Evolutionary conservation across 768 basidiomycete species (phyloP).

Genomic region (Punctularia strigosozonata): DNA sequence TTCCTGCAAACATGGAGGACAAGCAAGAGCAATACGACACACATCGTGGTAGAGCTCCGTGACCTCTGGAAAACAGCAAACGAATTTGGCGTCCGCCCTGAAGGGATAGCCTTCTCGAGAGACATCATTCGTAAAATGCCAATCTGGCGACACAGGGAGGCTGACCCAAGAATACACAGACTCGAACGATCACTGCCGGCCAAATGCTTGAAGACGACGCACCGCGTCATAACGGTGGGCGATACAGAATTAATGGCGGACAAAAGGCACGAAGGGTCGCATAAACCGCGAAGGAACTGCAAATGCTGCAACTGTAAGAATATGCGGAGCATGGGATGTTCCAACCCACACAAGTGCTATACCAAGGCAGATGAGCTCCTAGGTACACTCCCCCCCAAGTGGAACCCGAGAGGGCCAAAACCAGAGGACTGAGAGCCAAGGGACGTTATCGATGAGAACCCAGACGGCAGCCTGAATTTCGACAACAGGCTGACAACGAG

Average conservation of each 20-base stretch:
- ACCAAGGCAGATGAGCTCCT: background rate
- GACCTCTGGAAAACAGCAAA: constrained; percentile 11
- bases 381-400: background rate
- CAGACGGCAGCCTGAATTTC: constrained; percentile 1
- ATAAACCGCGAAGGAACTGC: background rate
- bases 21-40: constrained; percentile 1
- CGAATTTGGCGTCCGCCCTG: constrained; percentile 10
- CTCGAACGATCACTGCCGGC: background rate
- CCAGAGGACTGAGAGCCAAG: background rate
- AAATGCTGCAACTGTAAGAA: constrained; percentile 1
- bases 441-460: no score
- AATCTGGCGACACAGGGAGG: constrained; percentile 21
- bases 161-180: background rate
- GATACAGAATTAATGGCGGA: background rate
- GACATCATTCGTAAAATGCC: constrained; percentile 11
- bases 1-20: constrained; percentile 20
- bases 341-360: constrained; percentile 1
- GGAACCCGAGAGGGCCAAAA: background rate
- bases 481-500: constrained; percentile 1
- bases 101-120: constrained; percentile 7
- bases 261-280: background rate
- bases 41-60: constrained; percentile 8
- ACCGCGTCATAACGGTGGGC: background rate
- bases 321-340: background rate
- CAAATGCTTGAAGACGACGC: background rate